These are phyloP conservation scores for Brassica balearica DNA, from an alignment of 441 rosid genomes.

Conservation along the genomic window DNA sequence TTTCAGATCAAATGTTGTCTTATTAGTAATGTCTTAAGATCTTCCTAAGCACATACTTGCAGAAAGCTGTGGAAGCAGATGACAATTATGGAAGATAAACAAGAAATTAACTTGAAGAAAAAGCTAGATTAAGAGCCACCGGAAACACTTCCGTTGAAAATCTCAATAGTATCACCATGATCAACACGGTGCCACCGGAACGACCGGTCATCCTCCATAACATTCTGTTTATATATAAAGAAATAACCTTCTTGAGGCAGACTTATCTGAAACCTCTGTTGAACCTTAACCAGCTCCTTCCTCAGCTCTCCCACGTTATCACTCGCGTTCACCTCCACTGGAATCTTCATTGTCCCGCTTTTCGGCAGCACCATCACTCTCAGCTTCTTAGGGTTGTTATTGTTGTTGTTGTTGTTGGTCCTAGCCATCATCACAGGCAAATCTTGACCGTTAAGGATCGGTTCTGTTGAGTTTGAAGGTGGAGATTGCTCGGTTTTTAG, in stretches of 20 bases:
- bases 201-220: conserved; percentile 68
- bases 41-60: too few species aligned
- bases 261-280: conserved; percentile 50
- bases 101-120: background rate
- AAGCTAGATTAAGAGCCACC: background rate
- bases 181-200: conserved; percentile 78
- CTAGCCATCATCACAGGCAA: conserved; percentile 22
- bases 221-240: conserved; percentile 42
- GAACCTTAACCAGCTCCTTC: conserved; percentile 64
- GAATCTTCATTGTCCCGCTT: conserved; percentile 49
- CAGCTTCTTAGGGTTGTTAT: conserved; percentile 46
- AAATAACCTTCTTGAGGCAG: conserved; percentile 77
- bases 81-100: too few species aligned
- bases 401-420: background rate
- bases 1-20: too few species aligned
- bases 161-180: conserved; percentile 41
- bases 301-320: conserved; percentile 72
- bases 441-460: conserved; percentile 31
- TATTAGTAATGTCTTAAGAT: too few species aligned
- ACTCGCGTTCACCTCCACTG: conserved; percentile 54
- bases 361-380: conserved; percentile 58
- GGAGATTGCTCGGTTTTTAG: conserved; percentile 49
- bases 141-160: background rate
- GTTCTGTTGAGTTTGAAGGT: conserved; percentile 43
- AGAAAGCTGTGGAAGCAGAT: too few species aligned